These are phyloP conservation scores for Prosopis cineraria DNA, from an alignment of 306 rosid species.

Conservation along the genomic window DNA sequence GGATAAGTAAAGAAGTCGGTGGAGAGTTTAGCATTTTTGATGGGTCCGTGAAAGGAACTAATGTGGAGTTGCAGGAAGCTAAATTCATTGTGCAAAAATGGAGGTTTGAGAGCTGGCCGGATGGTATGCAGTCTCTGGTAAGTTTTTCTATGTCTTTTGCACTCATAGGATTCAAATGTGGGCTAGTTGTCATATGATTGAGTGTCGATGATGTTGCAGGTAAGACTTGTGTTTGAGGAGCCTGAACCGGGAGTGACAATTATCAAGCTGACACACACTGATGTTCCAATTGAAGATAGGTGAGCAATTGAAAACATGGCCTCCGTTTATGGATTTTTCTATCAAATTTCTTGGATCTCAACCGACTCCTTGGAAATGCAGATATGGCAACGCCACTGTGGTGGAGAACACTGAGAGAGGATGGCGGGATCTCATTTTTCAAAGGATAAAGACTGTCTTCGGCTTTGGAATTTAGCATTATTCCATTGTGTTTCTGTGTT, in stretches of 20 bases:
- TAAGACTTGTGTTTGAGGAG: conserved; percentile 76
- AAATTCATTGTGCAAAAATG: conserved; percentile 81
- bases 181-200: neutral
- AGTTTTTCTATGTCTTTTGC: neutral
- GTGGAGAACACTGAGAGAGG: conserved; percentile 97
- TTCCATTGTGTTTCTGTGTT: conserved; percentile 16
- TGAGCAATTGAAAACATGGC: conserved; percentile 32
- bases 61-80: conserved; percentile 83
- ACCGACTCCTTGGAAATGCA: conserved; percentile 35
- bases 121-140: conserved; percentile 79
- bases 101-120: conserved; percentile 91
- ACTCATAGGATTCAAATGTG: neutral
- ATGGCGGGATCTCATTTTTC: conserved; percentile 95
- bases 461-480: conserved; percentile 79
- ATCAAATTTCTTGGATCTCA: neutral
- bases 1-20: conserved; percentile 84
- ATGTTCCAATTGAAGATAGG: conserved; percentile 94
- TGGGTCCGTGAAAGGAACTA: conserved; percentile 81
- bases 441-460: conserved; percentile 86
- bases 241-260: conserved; percentile 82
- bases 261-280: conserved; percentile 73
- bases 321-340: neutral
- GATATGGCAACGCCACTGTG: conserved; percentile 94
- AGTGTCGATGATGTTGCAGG: conserved; percentile 48
- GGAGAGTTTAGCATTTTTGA: conserved; percentile 87